A percentile compares a stretch with the other conserved stretches of the same genome.
Evolutionary conservation across 345 rosid species (phyloP).

Genomic region (Reutealis trisperma): DNA sequence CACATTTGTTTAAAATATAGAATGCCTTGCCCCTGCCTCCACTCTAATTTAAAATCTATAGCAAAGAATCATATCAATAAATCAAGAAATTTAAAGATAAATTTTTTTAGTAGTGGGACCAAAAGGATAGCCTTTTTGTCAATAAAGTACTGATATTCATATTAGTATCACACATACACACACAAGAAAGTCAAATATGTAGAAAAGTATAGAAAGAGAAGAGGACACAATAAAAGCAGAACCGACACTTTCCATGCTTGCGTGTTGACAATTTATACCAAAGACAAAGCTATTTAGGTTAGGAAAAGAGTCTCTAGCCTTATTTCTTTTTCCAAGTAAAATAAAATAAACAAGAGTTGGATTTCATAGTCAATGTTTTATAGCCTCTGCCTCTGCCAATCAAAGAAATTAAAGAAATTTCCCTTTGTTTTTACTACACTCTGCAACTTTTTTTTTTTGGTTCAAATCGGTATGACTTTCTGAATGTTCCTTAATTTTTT

Average conservation of each 20-base stretch:
- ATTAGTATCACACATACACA: not conserved
- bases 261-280: slow-evolving; percentile 29
- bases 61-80: not conserved
- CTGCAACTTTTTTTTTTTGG: not conserved
- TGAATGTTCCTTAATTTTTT: not conserved
- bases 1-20: slow-evolving; percentile 3
- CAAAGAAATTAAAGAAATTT: not conserved
- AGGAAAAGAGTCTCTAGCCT: not conserved
- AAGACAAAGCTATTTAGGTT: slow-evolving; percentile 10
- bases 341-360: not conserved
- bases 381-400: slow-evolving; percentile 11
- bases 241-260: slow-evolving; percentile 35
- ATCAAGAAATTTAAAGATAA: not conserved
- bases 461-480: not conserved
- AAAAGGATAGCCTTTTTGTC: not conserved
- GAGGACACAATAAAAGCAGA: not conserved
- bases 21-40: not conserved
- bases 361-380: slow-evolving; percentile 21
- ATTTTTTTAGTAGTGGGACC: slow-evolving; percentile 9
- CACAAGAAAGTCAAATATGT: slow-evolving; percentile 27
- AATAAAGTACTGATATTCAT: not conserved
- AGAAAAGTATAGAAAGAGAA: not conserved
- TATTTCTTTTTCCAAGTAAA: not conserved
- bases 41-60: slow-evolving; percentile 2
- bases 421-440: not conserved